These are phyloP conservation scores for Macaranga tanarius DNA, from an alignment of 441 rosid genomes.

Conservation along the genomic window DNA sequence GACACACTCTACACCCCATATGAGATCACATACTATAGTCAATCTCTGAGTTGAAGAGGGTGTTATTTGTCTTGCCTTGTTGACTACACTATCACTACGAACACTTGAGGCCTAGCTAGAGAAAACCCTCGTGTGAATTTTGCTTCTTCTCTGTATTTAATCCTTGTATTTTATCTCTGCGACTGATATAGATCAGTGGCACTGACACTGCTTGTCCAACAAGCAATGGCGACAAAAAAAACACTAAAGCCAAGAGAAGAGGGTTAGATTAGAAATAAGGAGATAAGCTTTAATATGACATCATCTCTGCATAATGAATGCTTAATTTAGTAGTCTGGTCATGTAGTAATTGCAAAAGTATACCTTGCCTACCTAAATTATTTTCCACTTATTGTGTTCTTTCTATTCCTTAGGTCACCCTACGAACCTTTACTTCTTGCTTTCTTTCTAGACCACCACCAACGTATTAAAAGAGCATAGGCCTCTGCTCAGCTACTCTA, in stretches of 20 bases:
- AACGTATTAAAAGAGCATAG: neutral
- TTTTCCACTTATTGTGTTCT: neutral
- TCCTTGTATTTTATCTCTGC: neutral
- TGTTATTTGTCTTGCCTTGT: conserved; percentile 1
- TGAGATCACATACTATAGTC: conserved; percentile 25
- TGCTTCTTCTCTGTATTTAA: neutral
- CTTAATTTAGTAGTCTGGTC: conserved; percentile 19
- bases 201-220: conserved; percentile 25
- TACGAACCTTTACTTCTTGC: neutral
- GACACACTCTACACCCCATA: neutral
- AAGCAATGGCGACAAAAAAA: conserved; percentile 24
- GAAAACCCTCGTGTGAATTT: neutral
- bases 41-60: conserved; percentile 3
- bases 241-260: too few relatives aligned
- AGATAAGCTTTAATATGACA: conserved; percentile 17
- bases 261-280: neutral
- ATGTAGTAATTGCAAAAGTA: neutral
- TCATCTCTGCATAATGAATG: conserved; percentile 22
- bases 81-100: neutral
- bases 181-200: neutral
- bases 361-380: neutral
- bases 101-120: neutral
- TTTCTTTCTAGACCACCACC: neutral
- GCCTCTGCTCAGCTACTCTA: neutral
- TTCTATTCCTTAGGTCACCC: conserved; percentile 6